phyloP scores from a whole-genome alignment of 1,284 basidiomycete species.

The Phylloboletellus chloephorus region DNA sequence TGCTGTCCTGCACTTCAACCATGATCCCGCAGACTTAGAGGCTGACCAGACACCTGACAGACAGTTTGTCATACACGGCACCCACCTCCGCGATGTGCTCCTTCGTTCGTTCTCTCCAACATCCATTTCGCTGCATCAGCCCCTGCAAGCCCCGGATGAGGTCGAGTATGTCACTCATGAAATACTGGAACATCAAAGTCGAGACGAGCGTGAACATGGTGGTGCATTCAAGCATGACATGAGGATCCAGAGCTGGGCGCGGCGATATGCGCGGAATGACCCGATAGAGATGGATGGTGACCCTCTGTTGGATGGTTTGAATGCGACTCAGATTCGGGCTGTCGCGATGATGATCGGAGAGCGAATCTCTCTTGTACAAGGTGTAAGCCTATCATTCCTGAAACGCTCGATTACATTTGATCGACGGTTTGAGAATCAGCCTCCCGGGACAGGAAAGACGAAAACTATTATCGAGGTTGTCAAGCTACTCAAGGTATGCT shows the following conservation, averaged over 20 bases:
- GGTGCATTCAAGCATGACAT: conserved; percentile 67
- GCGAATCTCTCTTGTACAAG: conserved; percentile 79
- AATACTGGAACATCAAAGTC: conserved; percentile 33
- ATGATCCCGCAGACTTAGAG: conserved; percentile 49
- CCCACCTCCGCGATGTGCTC: conserved; percentile 63
- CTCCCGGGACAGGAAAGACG: conserved; percentile 95
- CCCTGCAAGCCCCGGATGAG: conserved; percentile 33
- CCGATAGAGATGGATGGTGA: conserved; percentile 78
- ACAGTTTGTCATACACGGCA: conserved; percentile 59
- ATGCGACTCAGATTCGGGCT: conserved; percentile 75
- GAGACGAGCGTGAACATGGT: conserved; percentile 20
- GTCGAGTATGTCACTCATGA: conserved; percentile 33
- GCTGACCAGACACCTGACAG: conserved; percentile 31
- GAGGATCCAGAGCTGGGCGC: conserved; percentile 72
- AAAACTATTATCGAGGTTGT: conserved; percentile 86
- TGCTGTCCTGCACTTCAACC: conserved; percentile 57
- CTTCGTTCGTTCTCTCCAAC: conserved; percentile 46
- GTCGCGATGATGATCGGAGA: conserved; percentile 85
- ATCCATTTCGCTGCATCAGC: conserved; percentile 27
- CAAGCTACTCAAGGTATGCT: conserved; percentile 69
- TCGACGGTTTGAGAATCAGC: conserved; percentile 40
- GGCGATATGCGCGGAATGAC: conserved; percentile 52
- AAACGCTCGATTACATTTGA: conserved; percentile 3
- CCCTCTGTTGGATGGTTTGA: conserved; percentile 63
- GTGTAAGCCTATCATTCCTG: conserved; percentile 47